Evolutionary conservation across 2,329 filamentous ascomycete species (phyloP), one percentile per base, ranked within the genome.

Genomic region (Trichoderma pleuroti): DNA sequence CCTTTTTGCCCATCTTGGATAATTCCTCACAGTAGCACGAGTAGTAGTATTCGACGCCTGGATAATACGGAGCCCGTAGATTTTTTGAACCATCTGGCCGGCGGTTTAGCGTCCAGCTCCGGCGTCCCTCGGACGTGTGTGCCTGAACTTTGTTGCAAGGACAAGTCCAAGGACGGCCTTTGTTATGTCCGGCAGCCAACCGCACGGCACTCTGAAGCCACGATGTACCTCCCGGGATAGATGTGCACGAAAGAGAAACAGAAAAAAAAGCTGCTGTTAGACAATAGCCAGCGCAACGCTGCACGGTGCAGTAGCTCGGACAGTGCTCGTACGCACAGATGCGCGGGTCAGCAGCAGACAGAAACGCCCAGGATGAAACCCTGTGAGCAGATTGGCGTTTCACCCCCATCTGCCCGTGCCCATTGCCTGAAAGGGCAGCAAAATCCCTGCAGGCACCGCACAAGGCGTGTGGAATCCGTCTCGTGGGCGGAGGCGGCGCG

Each of bases 401-500:
- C 66, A 68, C 28, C 21, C 21, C 54, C 56, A 28, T 32, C 56
- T 42, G 64, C 30, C 56, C 56, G 66, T 68, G 54, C 24, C 28
- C 56, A 68, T 52, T 60, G 66, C 66, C 66, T 52, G 66, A 68
- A 60, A 60, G 30, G 66, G 66, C 56, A 61, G 24, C 28, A 26
- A 34, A 68, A 68, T 52, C 56, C 66, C 66, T 68, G 66, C 39
- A 68, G 56, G 56, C 56, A 49, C n/a, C 28, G 56, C 28, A 57
- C 28, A n/a, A 56, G 36, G 28, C 39, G n/a, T 68, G 54, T 68
- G 65, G 65, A 68, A 68, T 68, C 66, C 36, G 60, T 68, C 66
- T 36, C 56, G 54, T 68, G 56, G 66, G 56, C 66, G 49, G 65
- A 65, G 28, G 39, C 34, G 28, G 54, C n/a, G 46, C 14, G 42